These are phyloP conservation scores for Phoenix dactylifera DNA, from an alignment of 176 grass and related monocot genomes.

Conservation along the genomic window DNA sequence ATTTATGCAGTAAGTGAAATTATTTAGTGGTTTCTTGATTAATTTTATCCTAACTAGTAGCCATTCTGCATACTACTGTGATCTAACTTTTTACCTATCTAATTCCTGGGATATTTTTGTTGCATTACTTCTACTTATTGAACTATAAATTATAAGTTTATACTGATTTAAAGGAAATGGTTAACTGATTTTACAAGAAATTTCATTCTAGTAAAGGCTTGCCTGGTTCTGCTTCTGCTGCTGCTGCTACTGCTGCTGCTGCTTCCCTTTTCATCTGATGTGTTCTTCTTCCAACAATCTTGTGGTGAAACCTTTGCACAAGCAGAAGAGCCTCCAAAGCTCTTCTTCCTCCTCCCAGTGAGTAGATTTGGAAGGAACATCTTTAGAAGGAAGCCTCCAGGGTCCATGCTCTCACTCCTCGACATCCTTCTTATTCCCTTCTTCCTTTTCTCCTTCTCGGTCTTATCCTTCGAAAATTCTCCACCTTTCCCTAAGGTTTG, in stretches of 20 bases:
- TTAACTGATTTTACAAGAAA: too few species aligned
- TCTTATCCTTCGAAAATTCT: constrained; percentile 20
- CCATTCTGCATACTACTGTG: too few species aligned
- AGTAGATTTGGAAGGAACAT: constrained; percentile 53
- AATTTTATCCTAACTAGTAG: too few species aligned
- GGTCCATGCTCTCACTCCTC: constrained; percentile 52
- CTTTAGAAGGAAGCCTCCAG: constrained; percentile 46
- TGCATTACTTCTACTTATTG: too few species aligned
- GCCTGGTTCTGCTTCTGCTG: constrained; percentile 20
- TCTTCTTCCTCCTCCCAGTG: constrained; percentile 43
- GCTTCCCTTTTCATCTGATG: constrained; percentile 38
- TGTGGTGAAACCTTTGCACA: constrained; percentile 31
- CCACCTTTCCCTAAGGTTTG: background rate
- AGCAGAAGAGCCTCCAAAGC: background rate
- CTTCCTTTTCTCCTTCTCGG: constrained; percentile 10
- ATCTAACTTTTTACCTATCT: too few species aligned
- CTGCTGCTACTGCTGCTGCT: constrained; percentile 16
- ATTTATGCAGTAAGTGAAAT: too few species aligned
- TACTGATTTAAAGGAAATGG: too few species aligned
- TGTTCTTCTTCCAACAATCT: constrained; percentile 58
- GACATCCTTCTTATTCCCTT: constrained; percentile 31
- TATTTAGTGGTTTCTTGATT: too few species aligned
- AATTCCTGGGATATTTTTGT: too few species aligned
- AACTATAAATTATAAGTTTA: too few species aligned
- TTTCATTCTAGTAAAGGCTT: background rate